These are phyloP conservation scores for Barbatosphaeria neglecta DNA, from an alignment of 495 filamentous ascomycete genomes.

Conservation along the genomic window DNA sequence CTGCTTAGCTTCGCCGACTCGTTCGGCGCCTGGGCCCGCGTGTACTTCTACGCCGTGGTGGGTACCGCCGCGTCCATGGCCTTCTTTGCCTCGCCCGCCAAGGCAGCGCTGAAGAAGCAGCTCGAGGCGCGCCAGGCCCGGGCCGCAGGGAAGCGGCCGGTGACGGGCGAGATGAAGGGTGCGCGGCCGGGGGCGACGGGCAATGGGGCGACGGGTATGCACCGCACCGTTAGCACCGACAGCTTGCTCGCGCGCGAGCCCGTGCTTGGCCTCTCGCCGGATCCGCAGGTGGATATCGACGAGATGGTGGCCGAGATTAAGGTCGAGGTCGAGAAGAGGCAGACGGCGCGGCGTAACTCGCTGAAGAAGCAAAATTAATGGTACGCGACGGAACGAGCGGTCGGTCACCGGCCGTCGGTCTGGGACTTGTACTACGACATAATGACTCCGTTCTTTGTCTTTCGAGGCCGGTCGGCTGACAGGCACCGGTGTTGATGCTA, in stretches of 20 bases:
- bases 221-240: conserved; percentile 23
- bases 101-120: conserved; percentile 41
- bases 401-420: no score
- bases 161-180: conserved; percentile 2
- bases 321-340: conserved; percentile 42
- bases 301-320: conserved; percentile 69
- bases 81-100: conserved; percentile 74
- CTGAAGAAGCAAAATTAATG: background rate
- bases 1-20: conserved; percentile 58
- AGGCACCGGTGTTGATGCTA: no score
- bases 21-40: conserved; percentile 62
- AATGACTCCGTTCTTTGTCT: no score
- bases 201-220: conserved; percentile 8
- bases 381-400: no score
- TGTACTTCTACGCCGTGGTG: conserved; percentile 81
- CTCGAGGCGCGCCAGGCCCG: conserved; percentile 46
- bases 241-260: conserved; percentile 34
- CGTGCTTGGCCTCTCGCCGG: conserved; percentile 64
- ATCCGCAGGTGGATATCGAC: conserved; percentile 65
- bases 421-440: no score
- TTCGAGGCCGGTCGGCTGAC: no score
- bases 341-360: conserved; percentile 20
- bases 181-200: no score
- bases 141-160: conserved; percentile 10
- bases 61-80: conserved; percentile 50